Evolutionary conservation across 2,329 filamentous ascomycete genomes (phyloP).

Genomic region (Rosellinia necatrix): DNA sequence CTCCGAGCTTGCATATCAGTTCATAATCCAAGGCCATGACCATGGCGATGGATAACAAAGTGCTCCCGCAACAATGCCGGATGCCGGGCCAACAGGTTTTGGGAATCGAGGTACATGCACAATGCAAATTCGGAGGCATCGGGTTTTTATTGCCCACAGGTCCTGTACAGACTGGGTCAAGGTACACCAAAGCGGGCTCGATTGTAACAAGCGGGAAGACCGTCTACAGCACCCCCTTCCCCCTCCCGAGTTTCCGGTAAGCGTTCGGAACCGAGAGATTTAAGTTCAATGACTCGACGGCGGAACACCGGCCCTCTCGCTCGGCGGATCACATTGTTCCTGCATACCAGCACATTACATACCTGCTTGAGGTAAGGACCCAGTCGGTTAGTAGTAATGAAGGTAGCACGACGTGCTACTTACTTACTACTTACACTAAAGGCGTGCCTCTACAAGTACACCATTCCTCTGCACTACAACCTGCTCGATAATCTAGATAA

Average conservation of each 20-base stretch:
- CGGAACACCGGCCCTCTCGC: not conserved
- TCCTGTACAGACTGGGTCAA: too few species aligned
- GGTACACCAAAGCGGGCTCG: not conserved
- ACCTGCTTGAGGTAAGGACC: too few species aligned
- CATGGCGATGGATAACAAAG: not conserved
- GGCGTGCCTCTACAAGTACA: too few species aligned
- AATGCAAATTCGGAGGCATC: not conserved
- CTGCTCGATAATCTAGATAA: too few species aligned
- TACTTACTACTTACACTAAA: too few species aligned
- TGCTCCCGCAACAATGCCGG: not conserved
- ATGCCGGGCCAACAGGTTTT: not conserved
- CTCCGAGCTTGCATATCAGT: too few species aligned
- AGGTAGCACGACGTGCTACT: too few species aligned
- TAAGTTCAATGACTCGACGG: constrained; percentile 16
- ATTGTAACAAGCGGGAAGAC: not conserved
- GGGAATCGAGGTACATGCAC: too few species aligned
- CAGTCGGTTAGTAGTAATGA: too few species aligned
- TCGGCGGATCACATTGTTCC: constrained; percentile 7
- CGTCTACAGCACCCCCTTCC: not conserved
- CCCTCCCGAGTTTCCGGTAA: not conserved
- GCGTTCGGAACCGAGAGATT: constrained; percentile 5
- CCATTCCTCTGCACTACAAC: too few species aligned
- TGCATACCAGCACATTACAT: not conserved
- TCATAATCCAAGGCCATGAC: too few species aligned
- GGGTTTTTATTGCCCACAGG: too few species aligned